Conservation (phyloP, 768 basidiomycete genomes). For the Boletus barrowsii region DNA sequence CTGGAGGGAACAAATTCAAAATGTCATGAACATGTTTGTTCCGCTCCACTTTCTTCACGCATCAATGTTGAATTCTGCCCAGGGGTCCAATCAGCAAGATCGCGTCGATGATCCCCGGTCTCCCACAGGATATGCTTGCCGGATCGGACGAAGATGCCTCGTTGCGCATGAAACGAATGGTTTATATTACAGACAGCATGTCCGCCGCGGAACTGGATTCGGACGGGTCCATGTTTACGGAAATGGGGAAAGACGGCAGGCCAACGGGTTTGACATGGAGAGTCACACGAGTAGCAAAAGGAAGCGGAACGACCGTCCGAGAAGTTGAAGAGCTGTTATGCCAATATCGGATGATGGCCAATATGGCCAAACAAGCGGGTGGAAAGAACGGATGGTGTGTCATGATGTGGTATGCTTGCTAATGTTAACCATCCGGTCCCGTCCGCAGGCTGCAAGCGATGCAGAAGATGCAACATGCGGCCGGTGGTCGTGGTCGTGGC, state of each 20-base stretch:
- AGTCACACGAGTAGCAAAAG: conserved; percentile 84
- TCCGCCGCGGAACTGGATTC: conserved; percentile 90
- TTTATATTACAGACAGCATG: conserved; percentile 99
- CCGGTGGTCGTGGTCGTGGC: conserved; percentile 83
- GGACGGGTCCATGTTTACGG: conserved; percentile 90
- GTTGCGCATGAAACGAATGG: conserved; percentile 91
- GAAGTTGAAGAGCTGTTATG: conserved; percentile 98
- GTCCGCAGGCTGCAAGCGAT: conserved; percentile 68
- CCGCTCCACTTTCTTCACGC: conserved; percentile 1
- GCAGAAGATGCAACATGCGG: conserved; percentile 90
- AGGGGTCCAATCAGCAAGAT: conserved; percentile 99
- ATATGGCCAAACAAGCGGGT: conserved; percentile 97
- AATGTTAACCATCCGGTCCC: conserved; percentile 1
- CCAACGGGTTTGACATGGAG: conserved; percentile 87
- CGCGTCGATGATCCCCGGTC: conserved; percentile 97
- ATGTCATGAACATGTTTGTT: conserved; percentile 96
- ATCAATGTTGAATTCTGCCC: conserved; percentile 7
- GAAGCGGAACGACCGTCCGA: conserved; percentile 90
- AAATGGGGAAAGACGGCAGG: conserved; percentile 76
- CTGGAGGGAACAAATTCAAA: conserved; percentile 96
- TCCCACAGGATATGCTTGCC: conserved; percentile 86
- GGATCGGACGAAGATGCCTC: conserved; percentile 94
- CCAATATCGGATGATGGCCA: conserved; percentile 98
- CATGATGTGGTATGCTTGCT: conserved; percentile 1
- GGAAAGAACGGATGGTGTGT: conserved; percentile 92